These are phyloP conservation scores for Flaveria bidentis DNA, from an alignment of 129 eudicot species.

Conservation along the genomic window DNA sequence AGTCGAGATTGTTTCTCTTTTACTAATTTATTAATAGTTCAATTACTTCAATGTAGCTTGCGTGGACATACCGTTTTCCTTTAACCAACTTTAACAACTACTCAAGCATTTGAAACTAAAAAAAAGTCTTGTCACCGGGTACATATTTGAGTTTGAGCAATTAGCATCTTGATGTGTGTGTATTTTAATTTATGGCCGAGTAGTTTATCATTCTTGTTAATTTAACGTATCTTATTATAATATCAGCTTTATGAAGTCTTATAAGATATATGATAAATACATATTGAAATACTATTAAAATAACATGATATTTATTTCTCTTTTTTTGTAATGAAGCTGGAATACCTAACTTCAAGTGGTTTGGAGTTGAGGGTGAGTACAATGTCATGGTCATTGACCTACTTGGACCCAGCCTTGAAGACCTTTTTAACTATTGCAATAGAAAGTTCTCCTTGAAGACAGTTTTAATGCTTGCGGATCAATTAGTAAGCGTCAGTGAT, in stretches of 20 bases:
- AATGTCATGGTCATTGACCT: constrained; percentile 98
- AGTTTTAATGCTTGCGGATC: constrained; percentile 98
- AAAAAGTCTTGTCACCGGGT: neutral
- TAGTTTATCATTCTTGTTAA: neutral
- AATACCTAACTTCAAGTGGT: constrained; percentile 91
- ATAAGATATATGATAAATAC: too few relatives aligned
- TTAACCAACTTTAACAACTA: neutral
- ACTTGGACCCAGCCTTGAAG: constrained; percentile 97
- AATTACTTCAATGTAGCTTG: neutral
- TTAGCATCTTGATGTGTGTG: neutral
- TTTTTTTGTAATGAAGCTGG: constrained; percentile 58
- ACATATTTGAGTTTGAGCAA: neutral
- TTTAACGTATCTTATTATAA: neutral
- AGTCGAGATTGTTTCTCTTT: neutral
- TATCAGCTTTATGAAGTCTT: neutral
- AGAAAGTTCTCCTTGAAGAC: constrained; percentile 90
- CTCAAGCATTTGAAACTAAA: neutral
- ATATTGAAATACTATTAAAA: neutral
- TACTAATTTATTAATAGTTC: neutral
- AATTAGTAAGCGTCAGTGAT: constrained; percentile 59
- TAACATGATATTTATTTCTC: constrained; percentile 17
- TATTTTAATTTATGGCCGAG: neutral
- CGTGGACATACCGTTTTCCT: neutral
- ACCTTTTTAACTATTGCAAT: constrained; percentile 91
- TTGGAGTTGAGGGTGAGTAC: constrained; percentile 93